A percentile compares a stretch with the other conserved stretches of the same genome.
Evolutionary conservation across 2,329 filamentous ascomycete genomes (phyloP).

Genomic region (Coniochaeta pulveracea): DNA sequence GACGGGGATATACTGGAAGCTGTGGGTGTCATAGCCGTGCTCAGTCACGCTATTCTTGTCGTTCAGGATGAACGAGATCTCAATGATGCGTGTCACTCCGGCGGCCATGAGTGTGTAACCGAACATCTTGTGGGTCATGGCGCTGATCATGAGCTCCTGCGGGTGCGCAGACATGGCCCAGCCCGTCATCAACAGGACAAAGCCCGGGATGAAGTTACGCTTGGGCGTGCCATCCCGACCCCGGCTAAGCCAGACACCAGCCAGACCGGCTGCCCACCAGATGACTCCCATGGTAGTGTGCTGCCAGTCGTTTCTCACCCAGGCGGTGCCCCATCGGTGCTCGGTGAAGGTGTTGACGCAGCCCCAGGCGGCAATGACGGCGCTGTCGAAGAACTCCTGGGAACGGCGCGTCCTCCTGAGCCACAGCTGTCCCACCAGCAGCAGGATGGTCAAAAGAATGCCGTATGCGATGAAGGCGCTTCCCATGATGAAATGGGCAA

Average conservation of each 20-base stretch:
- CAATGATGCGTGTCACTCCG: slow-evolving; percentile 73
- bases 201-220: slow-evolving; percentile 84
- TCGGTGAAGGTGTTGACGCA: slow-evolving; percentile 98
- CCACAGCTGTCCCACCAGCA: slow-evolving; percentile 84
- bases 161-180: slow-evolving; percentile 94
- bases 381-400: slow-evolving; percentile 93
- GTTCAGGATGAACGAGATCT: slow-evolving; percentile 76
- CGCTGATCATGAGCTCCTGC: slow-evolving; percentile 72
- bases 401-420: slow-evolving; percentile 70
- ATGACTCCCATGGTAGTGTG: slow-evolving; percentile 99
- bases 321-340: slow-evolving; percentile 80
- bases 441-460: slow-evolving; percentile 72
- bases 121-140: slow-evolving; percentile 79
- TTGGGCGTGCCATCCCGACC: slow-evolving; percentile 76
- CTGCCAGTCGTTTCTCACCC: slow-evolving; percentile 91
- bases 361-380: slow-evolving; percentile 87
- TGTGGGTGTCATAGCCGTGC: slow-evolving; percentile 58
- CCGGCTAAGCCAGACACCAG: slow-evolving; percentile 84
- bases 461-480: slow-evolving; percentile 93
- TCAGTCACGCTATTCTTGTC: slow-evolving; percentile 56
- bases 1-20: slow-evolving; percentile 42
- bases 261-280: slow-evolving; percentile 91
- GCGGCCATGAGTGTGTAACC: slow-evolving; percentile 93
- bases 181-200: slow-evolving; percentile 84
- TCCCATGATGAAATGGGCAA: slow-evolving; percentile 98